Conservation (phyloP, 2,329 filamentous ascomycete species). For the Stenocarpella maydis region DNA sequence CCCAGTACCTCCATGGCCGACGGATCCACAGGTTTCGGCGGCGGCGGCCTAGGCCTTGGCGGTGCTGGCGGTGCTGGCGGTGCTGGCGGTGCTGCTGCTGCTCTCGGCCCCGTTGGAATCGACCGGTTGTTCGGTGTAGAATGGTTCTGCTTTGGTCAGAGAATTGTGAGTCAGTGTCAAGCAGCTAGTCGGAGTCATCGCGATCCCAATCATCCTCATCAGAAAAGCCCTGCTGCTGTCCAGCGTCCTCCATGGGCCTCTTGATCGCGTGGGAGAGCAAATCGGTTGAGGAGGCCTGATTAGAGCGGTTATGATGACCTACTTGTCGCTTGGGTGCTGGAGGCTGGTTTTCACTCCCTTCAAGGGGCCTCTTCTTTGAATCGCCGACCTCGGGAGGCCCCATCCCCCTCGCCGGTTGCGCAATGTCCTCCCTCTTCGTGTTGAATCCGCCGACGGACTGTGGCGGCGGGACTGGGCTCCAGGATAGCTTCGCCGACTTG, state of each 20-base stretch:
- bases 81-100: slow-evolving; percentile 33
- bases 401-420: slow-evolving; percentile 31
- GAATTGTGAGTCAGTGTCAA: slow-evolving; percentile 17
- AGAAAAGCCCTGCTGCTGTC: not conserved
- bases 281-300: not conserved
- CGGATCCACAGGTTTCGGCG: slow-evolving; percentile 51
- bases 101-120: slow-evolving; percentile 32
- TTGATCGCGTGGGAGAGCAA: not conserved
- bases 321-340: slow-evolving; percentile 51
- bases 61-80: slow-evolving; percentile 29
- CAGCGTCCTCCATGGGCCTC: not conserved
- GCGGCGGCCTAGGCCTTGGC: slow-evolving; percentile 34
- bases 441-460: slow-evolving; percentile 38
- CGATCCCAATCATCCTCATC: slow-evolving; percentile 6
- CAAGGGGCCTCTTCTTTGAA: slow-evolving; percentile 54
- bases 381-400: slow-evolving; percentile 31
- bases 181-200: not conserved
- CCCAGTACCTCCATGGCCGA: slow-evolving; percentile 62
- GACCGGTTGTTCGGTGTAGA: slow-evolving; percentile 1
- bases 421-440: slow-evolving; percentile 41
- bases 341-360: slow-evolving; percentile 46
- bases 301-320: slow-evolving; percentile 40
- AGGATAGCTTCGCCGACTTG: not conserved
- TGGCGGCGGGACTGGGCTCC: not conserved
- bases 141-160: slow-evolving; percentile 3